Conservation (phyloP, 2,329 filamentous ascomycete genomes). For the Zelopaecilomyces penicillatus region DNA sequence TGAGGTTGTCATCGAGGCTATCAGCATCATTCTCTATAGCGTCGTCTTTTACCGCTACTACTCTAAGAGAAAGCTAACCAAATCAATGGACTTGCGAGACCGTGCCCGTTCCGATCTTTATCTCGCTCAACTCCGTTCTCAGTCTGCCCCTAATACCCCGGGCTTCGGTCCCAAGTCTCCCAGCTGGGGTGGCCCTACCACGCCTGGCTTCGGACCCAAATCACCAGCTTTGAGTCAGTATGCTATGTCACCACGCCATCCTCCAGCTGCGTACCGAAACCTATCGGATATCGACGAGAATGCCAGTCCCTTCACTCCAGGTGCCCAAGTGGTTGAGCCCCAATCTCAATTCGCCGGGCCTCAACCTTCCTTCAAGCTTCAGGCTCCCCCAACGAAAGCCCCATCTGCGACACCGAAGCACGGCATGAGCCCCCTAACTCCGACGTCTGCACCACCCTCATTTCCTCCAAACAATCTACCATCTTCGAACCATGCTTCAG, state of each 20-base stretch:
- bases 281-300: slow-evolving; percentile 35
- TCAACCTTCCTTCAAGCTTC: slow-evolving; percentile 68
- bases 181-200: slow-evolving; percentile 36
- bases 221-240: slow-evolving; percentile 37
- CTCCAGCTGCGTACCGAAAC: slow-evolving; percentile 47
- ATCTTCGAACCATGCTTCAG: slow-evolving; percentile 49
- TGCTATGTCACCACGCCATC: slow-evolving; percentile 53
- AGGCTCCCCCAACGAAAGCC: slow-evolving; percentile 72
- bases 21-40: slow-evolving; percentile 87
- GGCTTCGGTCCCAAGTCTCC: slow-evolving; percentile 66
- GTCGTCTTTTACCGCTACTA: slow-evolving; percentile 97
- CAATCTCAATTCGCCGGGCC: slow-evolving; percentile 51
- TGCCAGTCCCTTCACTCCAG: slow-evolving; percentile 42
- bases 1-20: slow-evolving; percentile 84
- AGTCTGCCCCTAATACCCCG: slow-evolving; percentile 92
- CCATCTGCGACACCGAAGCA: slow-evolving; percentile 69
- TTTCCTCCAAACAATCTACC: slow-evolving; percentile 8
- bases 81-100: slow-evolving; percentile 94
- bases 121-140: slow-evolving; percentile 72
- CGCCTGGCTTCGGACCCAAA: slow-evolving; percentile 45
- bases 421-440: slow-evolving; percentile 53
- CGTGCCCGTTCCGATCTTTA: slow-evolving; percentile 91
- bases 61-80: slow-evolving; percentile 88
- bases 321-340: slow-evolving; percentile 50
- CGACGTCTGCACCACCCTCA: slow-evolving; percentile 29